Percentiles rank a stretch among this genome's conserved stretches.
phyloP scores from a whole-genome alignment of 2,329 filamentous ascomycete species.

The Nemania diffusa region DNA sequence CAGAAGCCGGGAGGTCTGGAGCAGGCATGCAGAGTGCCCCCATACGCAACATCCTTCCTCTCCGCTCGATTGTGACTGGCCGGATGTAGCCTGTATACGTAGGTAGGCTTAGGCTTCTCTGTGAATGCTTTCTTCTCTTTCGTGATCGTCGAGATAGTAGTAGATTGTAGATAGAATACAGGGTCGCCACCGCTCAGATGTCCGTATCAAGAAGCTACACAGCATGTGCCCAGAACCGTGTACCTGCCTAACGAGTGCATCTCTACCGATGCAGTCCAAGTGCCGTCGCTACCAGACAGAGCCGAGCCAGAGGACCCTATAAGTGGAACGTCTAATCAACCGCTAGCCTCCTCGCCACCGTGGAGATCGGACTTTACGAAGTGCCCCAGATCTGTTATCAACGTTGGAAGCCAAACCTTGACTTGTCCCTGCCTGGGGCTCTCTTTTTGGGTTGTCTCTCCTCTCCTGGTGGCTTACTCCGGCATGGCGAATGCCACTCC shows the following conservation, averaged over 20 bases:
- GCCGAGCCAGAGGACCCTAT: conserved; percentile 30
- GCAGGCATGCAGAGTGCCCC: conserved; percentile 21
- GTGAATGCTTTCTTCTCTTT: background rate
- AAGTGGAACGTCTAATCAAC: conserved; percentile 25
- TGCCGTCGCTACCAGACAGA: conserved; percentile 37
- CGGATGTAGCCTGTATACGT: no score
- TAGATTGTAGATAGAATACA: background rate
- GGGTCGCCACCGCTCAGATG: conserved; percentile 22
- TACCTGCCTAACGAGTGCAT: conserved; percentile 41
- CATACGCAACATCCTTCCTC: conserved; percentile 21
- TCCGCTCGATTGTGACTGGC: conserved; percentile 12
- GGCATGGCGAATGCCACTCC: conserved; percentile 28
- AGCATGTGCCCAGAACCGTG: conserved; percentile 31
- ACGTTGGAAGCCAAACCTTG: conserved; percentile 1
- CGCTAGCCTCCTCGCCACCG: conserved; percentile 17
- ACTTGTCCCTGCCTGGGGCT: conserved; percentile 9
- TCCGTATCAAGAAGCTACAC: conserved; percentile 35
- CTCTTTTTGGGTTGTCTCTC: conserved; percentile 17
- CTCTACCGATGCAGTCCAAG: conserved; percentile 37
- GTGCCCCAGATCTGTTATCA: conserved; percentile 26
- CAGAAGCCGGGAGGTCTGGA: conserved; percentile 11
- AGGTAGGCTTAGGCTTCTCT: no score
- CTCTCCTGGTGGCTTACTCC: conserved; percentile 28
- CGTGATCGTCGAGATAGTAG: conserved; percentile 2
- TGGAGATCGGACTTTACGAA: conserved; percentile 5